These are phyloP conservation scores for Calcarisporium arbuscula DNA, from an alignment of 2,329 filamentous ascomycete genomes.

Conservation along the genomic window DNA sequence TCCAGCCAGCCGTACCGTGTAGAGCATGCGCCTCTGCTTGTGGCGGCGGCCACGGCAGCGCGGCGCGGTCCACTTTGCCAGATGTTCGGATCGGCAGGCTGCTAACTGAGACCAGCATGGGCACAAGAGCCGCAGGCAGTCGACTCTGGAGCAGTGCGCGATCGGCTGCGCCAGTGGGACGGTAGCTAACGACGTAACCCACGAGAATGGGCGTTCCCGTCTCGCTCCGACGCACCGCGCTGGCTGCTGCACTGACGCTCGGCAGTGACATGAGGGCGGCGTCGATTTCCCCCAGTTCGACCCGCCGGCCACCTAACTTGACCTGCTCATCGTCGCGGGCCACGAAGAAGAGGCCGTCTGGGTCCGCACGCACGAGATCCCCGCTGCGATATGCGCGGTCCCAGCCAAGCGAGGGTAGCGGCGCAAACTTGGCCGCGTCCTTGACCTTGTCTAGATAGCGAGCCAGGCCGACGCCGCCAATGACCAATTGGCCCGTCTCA, in stretches of 20 bases:
- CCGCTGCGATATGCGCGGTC: conserved; percentile 19
- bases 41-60: too few species aligned
- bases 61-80: too few species aligned
- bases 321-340: conserved; percentile 22
- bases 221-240: conserved; percentile 13
- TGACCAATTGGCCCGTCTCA: conserved; percentile 15
- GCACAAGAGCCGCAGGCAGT: too few species aligned
- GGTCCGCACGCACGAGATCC: conserved; percentile 17
- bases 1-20: too few species aligned
- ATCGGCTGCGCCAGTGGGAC: too few species aligned
- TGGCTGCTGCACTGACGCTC: conserved; percentile 13
- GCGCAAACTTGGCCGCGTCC: conserved; percentile 14
- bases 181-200: too few species aligned
- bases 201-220: too few species aligned
- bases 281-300: conserved; percentile 22
- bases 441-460: conserved; percentile 15
- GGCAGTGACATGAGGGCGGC: conserved; percentile 14
- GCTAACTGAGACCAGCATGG: too few species aligned
- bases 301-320: conserved; percentile 20
- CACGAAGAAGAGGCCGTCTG: conserved; percentile 14
- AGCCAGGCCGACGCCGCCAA: conserved; percentile 16
- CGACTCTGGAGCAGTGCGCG: too few species aligned
- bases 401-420: conserved; percentile 11
- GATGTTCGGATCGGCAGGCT: too few species aligned
- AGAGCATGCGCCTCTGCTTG: too few species aligned